Conservation (phyloP, 2,329 filamentous ascomycete species). For the Fusarium robinianum region DNA sequence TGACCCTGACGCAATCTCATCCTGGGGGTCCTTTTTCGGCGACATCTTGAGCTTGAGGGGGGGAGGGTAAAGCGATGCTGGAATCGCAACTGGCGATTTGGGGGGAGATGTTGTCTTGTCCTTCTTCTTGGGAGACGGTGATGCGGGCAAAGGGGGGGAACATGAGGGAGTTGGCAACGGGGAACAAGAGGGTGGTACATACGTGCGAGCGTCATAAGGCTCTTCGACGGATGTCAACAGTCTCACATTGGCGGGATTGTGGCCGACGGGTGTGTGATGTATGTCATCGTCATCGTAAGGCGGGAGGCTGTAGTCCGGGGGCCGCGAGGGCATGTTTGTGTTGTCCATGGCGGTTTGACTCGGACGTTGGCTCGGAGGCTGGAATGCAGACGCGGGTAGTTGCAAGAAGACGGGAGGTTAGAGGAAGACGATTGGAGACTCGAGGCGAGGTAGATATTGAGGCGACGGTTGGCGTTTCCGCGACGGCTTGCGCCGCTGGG, state of each 20-base stretch:
- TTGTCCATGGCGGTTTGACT: constrained; percentile 51
- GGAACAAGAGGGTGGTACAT: constrained; percentile 49
- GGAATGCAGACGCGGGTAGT: constrained; percentile 38
- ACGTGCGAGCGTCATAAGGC: constrained; percentile 55
- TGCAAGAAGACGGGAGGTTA: constrained; percentile 23
- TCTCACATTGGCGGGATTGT: constrained; percentile 59
- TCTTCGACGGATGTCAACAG: constrained; percentile 68
- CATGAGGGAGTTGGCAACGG: constrained; percentile 10
- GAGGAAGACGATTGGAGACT: constrained; percentile 11
- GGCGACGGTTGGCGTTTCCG: constrained; percentile 12
- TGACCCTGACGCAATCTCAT: constrained; percentile 2
- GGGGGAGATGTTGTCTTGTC: constrained; percentile 15
- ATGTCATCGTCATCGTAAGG: constrained; percentile 58
- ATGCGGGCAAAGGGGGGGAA: constrained; percentile 8
- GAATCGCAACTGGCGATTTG: constrained; percentile 23
- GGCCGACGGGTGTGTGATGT: constrained; percentile 51
- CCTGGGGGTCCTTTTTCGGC: constrained; percentile 6
- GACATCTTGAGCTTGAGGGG: constrained; percentile 13
- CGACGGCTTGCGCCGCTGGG: constrained; percentile 28
- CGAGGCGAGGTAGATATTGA: constrained; percentile 1
- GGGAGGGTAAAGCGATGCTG: constrained; percentile 17
- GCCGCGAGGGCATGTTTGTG: constrained; percentile 55
- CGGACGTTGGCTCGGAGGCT: constrained; percentile 27
- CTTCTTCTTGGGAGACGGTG: background rate
- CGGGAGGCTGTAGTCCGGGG: constrained; percentile 62